Conservation (phyloP, 2,329 filamentous ascomycete species). For the Aureobasidium sp. region DNA sequence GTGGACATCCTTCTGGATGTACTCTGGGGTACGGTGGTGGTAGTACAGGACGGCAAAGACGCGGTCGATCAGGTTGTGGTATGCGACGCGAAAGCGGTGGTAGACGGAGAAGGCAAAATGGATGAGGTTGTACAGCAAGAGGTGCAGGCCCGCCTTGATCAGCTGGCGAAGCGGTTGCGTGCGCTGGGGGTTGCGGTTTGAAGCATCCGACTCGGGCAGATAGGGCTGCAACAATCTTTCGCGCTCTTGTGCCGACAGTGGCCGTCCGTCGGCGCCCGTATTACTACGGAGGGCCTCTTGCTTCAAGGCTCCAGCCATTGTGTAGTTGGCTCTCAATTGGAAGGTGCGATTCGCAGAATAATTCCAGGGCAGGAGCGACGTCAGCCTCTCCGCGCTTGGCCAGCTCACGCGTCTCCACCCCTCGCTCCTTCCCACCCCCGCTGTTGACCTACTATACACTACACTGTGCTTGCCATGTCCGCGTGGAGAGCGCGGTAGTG, state of each 20-base stretch:
- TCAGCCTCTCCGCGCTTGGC: conserved; percentile 5
- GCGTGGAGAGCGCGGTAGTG: background rate
- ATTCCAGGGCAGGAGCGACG: conserved; percentile 11
- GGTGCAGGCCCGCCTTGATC: conserved; percentile 55
- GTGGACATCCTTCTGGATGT: conserved; percentile 82
- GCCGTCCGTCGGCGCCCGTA: conserved; percentile 22
- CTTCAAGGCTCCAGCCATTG: conserved; percentile 26
- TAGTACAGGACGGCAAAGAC: conserved; percentile 80
- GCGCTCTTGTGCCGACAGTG: conserved; percentile 25
- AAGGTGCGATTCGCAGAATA: background rate
- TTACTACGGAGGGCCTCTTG: conserved; percentile 26
- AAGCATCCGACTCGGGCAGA: conserved; percentile 25
- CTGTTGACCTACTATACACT: background rate
- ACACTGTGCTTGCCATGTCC: background rate
- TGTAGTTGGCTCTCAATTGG: background rate
- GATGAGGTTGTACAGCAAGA: conserved; percentile 60
- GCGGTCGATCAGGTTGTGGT: conserved; percentile 70
- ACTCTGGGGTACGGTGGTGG: conserved; percentile 89
- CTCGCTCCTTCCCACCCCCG: conserved; percentile 1
- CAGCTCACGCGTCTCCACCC: conserved; percentile 4
- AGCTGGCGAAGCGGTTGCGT: conserved; percentile 17
- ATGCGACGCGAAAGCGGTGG: conserved; percentile 71
- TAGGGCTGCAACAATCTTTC: conserved; percentile 29
- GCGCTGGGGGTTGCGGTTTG: background rate
- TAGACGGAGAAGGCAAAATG: conserved; percentile 84